Base-by-base conservation (phyloP, 164 flowering plant species). In the Houttuynia cordata region DNA sequence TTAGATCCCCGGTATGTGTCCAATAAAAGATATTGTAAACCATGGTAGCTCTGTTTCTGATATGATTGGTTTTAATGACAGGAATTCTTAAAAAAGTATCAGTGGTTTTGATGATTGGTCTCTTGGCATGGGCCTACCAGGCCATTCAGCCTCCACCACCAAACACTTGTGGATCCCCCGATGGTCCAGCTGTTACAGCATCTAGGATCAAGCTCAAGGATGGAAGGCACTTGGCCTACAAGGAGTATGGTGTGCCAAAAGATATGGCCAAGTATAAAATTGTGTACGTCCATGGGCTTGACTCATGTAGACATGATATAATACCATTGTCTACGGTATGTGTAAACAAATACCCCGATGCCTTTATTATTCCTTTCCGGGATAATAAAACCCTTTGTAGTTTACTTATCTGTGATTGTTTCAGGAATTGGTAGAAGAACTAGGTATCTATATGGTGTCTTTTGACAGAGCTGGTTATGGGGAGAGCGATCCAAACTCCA, bases 211-310 rank as follows among this genome's bases (percentile, higher is more conserved):
- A 78, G 71, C 90, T 86, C 47, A 73, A 73, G 45, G 90, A 87
- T 78, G 94, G 94, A 61, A 84, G 94, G 62, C 72, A 77, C 68
- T 73, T 87, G 66, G 90, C 94, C 24, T 84, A 84, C 79, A 77
- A 78, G 66, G 90, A 87, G 66, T 68, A 75, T 60, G 94, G 90
- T 45, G 82, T 81, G 8, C 72, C 85, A 30, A 81, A 68, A 71
- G 86, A 76, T 7, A 60, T 17, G 20, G 90, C 94, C 56, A 79
- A 76, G 50, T 67, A 72, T 68, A 87, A 81, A 71, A 74, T 84
- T 58, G 62, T 86, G 20, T 74, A 30, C 57, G 70, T 84, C 60
- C 93, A 84, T 67, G 89, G 86, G 19, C 76, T 81, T 58, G 83
- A 71, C 60, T 64, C 65, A 64, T 76, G 78, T 66, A 76, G 90